Evolutionary conservation across 495 filamentous ascomycete species (phyloP).

Genomic region (Cryomyces minteri): DNA sequence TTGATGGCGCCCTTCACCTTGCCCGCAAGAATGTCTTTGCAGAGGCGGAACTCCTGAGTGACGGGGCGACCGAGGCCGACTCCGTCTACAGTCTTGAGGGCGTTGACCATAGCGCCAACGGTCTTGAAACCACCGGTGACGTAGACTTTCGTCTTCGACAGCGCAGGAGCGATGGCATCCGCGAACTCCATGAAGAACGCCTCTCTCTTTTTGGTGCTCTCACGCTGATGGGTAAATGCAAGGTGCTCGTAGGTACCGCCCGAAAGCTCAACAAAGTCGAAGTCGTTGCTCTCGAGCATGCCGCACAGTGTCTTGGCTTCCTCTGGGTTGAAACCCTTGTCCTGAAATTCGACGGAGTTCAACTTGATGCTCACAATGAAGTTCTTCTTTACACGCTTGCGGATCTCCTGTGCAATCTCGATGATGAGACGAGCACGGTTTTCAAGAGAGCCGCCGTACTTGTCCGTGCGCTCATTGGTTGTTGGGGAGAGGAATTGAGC

Average conservation of each 20-base stretch:
- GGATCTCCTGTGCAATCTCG: conserved; percentile 14
- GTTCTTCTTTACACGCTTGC: conserved; percentile 6
- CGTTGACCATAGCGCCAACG: conserved; percentile 41
- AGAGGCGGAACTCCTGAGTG: conserved; percentile 31
- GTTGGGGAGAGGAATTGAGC: conserved; percentile 43
- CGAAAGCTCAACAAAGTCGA: conserved; percentile 47
- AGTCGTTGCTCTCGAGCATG: conserved; percentile 31
- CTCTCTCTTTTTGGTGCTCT: conserved; percentile 37
- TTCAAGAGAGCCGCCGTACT: conserved; percentile 30
- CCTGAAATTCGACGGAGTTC: conserved; percentile 52
- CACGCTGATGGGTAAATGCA: conserved; percentile 31
- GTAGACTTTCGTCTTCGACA: conserved; percentile 34
- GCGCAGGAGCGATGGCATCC: conserved; percentile 33
- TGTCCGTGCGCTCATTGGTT: conserved; percentile 21
- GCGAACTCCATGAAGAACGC: conserved; percentile 52
- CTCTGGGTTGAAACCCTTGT: conserved; percentile 33
- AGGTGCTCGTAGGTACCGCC: conserved; percentile 45
- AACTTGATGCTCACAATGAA: conserved; percentile 50
- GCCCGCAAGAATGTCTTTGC: conserved; percentile 28
- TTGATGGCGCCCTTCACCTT: conserved; percentile 28
- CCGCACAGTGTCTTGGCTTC: conserved; percentile 36
- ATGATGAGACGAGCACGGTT: conserved; percentile 20
- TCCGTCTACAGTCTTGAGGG: conserved; percentile 33
- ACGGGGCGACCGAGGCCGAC: conserved; percentile 35
- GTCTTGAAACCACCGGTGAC: conserved; percentile 46